These are phyloP conservation scores for Globisporangium cederbergense DNA, from an alignment of 352 stramenopile genomes.

Conservation along the genomic window DNA sequence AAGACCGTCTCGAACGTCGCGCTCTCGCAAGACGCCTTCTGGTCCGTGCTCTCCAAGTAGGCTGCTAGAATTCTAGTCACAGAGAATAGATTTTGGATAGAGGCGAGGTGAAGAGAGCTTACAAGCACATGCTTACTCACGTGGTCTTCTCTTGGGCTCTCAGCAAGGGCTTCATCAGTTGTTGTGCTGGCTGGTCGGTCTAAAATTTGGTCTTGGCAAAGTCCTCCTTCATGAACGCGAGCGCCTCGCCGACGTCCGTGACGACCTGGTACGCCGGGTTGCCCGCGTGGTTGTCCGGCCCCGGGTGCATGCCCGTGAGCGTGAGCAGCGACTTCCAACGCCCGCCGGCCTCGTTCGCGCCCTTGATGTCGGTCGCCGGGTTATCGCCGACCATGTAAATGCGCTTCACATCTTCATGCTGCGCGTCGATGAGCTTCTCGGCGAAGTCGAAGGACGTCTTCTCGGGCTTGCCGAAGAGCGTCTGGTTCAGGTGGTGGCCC, in stretches of 20 bases:
- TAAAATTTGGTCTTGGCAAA: conserved; percentile 29
- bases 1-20: conserved; percentile 96
- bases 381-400: conserved; percentile 90
- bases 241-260: conserved; percentile 59
- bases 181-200: neutral
- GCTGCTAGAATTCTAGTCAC: neutral
- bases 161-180: neutral
- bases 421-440: conserved; percentile 69
- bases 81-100: conserved; percentile 8
- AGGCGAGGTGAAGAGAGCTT: neutral
- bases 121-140: neutral
- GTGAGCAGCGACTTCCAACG: conserved; percentile 85
- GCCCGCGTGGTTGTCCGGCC: conserved; percentile 59
- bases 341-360: conserved; percentile 64
- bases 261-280: conserved; percentile 71
- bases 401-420: conserved; percentile 57
- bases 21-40: conserved; percentile 97
- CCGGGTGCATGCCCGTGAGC: conserved; percentile 77
- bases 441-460: conserved; percentile 70
- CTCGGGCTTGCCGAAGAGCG: conserved; percentile 78
- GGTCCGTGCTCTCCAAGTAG: conserved; percentile 94
- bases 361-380: conserved; percentile 77
- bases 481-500: conserved; percentile 69
- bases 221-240: conserved; percentile 78
- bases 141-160: neutral